These are phyloP conservation scores for Nadsonia commutata DNA, from an alignment of 1,139 yeast genomes.

Conservation along the genomic window DNA sequence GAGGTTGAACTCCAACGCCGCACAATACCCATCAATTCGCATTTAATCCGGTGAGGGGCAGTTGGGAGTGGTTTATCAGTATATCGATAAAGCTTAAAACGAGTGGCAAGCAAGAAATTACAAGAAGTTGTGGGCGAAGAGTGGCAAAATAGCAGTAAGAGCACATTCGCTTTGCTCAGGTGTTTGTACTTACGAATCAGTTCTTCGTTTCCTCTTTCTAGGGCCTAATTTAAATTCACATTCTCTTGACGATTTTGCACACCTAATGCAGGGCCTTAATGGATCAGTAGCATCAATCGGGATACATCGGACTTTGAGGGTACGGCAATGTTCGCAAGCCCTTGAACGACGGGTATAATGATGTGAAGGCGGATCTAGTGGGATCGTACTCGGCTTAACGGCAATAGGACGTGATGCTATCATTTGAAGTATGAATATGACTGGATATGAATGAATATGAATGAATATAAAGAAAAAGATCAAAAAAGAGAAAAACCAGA, in stretches of 20 bases:
- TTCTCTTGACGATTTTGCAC: conserved; percentile 43
- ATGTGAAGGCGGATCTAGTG: neutral
- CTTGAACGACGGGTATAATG: conserved; percentile 26
- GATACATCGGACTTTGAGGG: conserved; percentile 68
- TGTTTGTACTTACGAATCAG: conserved; percentile 16
- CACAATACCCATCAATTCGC: no score
- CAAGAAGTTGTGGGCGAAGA: no score
- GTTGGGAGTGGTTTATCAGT: no score
- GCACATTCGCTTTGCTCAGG: neutral
- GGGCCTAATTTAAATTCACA: conserved; percentile 61
- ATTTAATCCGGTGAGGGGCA: no score
- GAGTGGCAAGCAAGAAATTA: no score
- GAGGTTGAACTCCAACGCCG: no score
- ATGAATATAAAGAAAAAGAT: no score
- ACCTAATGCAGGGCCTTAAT: conserved; percentile 57
- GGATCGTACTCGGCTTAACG: conserved; percentile 7
- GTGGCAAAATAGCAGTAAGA: neutral
- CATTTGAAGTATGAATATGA: no score
- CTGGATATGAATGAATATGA: no score
- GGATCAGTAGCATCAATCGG: conserved; percentile 50
- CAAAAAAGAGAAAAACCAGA: no score
- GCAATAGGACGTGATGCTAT: no score
- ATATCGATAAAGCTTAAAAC: no score
- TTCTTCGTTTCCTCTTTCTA: conserved; percentile 34
- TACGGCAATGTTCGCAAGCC: conserved; percentile 73